Percentiles rank a stretch among this genome's conserved stretches.
These are phyloP conservation scores for Elongisporangium anandrum DNA, from an alignment of 352 stramenopile species.

Conservation along the genomic window DNA sequence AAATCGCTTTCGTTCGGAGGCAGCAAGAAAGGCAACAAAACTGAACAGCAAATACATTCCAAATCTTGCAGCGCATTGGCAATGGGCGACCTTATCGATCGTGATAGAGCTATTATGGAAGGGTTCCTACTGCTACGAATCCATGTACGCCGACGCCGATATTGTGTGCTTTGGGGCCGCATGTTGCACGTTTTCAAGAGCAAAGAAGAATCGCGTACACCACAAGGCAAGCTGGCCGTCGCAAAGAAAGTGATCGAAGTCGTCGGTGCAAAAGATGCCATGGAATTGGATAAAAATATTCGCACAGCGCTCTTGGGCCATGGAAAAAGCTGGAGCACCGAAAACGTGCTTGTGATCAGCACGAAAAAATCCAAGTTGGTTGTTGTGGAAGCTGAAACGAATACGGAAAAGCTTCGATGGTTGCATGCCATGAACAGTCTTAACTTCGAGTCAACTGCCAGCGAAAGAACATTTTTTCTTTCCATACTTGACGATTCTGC, in stretches of 20 bases:
- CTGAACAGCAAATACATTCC: background rate
- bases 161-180: constrained; percentile 58
- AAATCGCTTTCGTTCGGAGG: background rate
- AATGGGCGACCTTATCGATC: background rate
- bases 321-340: constrained; percentile 13
- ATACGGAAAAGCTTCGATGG: constrained; percentile 74
- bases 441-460: constrained; percentile 43
- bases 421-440: constrained; percentile 65
- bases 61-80: background rate
- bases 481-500: constrained; percentile 48
- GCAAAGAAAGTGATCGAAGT: constrained; percentile 61
- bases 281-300: constrained; percentile 53
- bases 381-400: constrained; percentile 60
- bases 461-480: constrained; percentile 50
- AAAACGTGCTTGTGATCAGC: constrained; percentile 64
- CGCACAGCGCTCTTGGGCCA: constrained; percentile 44
- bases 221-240: constrained; percentile 12
- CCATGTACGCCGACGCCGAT: constrained; percentile 51
- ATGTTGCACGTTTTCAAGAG: constrained; percentile 58
- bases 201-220: constrained; percentile 33
- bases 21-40: background rate
- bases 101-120: constrained; percentile 27
- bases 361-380: constrained; percentile 72
- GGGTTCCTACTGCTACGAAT: constrained; percentile 59
- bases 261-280: constrained; percentile 54